Evolutionary conservation across 768 basidiomycete genomes (phyloP), one percentile per base, ranked within the genome.

Genomic region (Boletus pseudo-olivaceus): DNA sequence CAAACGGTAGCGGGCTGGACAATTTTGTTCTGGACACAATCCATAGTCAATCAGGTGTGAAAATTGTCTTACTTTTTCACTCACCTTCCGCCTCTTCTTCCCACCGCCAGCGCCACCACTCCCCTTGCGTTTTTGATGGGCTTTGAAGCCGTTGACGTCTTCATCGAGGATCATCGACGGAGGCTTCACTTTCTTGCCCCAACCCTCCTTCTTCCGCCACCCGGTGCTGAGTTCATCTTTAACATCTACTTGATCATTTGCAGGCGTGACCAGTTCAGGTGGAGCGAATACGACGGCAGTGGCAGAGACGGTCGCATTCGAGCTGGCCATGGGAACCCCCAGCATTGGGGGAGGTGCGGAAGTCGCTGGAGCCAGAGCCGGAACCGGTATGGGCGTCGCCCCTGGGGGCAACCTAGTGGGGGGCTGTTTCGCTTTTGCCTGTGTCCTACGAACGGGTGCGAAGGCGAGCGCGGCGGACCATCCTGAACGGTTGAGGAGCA

Each of bases 381-480:
- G 70, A 15, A 58, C 51, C 1, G 56, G 38, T 29, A 82, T 67
- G 10, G 87, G 72, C 5, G 82, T 76, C 9, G 84, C 87, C 27
- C 85, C 88, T 0, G 82, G 78, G 12, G 65, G 58, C 35, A 68
- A 48, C 37, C 66, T 58, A 5, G 3, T 74, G 68, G 10, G 72
- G 1, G 75, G 57, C 1, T 76, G 69, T 68, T 90, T 92, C 35
- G 80, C 55, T 65, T 90, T 93, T 57, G 74, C 75, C 26, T 74
- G 72, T 43, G 75, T 76, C 60, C 90, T 79, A 49, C 90, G 83
- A 49, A 90, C 78, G 42, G 92, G 92, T 9, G 91, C 92, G 64
- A 93, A 94, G 17, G 90, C 92, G 60, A 93, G 87, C 14, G 90
- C 82, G 58, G 91, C 87, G 62, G 91, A 93, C 90, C 92, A 93